phyloP scores from a whole-genome alignment of 2,329 filamentous ascomycete genomes.

The Pestalotiopsis sp. region DNA sequence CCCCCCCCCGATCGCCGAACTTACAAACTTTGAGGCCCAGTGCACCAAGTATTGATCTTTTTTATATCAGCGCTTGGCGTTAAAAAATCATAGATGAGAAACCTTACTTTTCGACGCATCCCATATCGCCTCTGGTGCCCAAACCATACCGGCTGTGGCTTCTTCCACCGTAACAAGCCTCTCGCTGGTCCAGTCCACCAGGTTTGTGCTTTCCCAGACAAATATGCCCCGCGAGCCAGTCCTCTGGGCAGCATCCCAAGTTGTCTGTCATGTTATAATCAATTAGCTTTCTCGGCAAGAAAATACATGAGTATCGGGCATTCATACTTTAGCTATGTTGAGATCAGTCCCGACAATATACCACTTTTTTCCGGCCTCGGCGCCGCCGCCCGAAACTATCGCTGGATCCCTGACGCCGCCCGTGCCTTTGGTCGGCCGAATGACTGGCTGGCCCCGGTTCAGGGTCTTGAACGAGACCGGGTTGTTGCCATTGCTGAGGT shows the following conservation, averaged over 20 bases:
- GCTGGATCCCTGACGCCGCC: constrained; percentile 55
- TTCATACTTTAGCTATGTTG: constrained; percentile 46
- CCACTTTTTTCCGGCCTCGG: constrained; percentile 52
- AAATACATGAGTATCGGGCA: too few relatives aligned
- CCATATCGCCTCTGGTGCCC: constrained; percentile 60
- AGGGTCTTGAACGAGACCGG: constrained; percentile 49
- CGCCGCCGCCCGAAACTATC: constrained; percentile 48
- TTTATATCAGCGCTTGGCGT: constrained; percentile 11
- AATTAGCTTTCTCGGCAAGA: not conserved
- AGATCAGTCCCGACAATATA: constrained; percentile 57
- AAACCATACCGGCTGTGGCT: constrained; percentile 58
- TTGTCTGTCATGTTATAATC: constrained; percentile 37
- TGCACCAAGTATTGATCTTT: constrained; percentile 46
- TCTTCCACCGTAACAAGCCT: constrained; percentile 53
- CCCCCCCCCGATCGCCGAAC: constrained; percentile 13
- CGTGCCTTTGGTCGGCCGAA: constrained; percentile 53
- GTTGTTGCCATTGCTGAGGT: constrained; percentile 55
- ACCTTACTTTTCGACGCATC: constrained; percentile 43
- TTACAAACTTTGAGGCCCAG: constrained; percentile 50
- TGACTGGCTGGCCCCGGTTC: constrained; percentile 49
- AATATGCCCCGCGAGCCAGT: constrained; percentile 55
- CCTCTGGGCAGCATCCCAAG: constrained; percentile 54
- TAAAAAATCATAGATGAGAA: not conserved
- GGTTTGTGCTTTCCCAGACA: constrained; percentile 56
- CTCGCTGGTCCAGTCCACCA: constrained; percentile 52